These are phyloP conservation scores for Stachybotrys chlorohalonatus DNA, from an alignment of 2,329 filamentous ascomycete species.

Conservation along the genomic window DNA sequence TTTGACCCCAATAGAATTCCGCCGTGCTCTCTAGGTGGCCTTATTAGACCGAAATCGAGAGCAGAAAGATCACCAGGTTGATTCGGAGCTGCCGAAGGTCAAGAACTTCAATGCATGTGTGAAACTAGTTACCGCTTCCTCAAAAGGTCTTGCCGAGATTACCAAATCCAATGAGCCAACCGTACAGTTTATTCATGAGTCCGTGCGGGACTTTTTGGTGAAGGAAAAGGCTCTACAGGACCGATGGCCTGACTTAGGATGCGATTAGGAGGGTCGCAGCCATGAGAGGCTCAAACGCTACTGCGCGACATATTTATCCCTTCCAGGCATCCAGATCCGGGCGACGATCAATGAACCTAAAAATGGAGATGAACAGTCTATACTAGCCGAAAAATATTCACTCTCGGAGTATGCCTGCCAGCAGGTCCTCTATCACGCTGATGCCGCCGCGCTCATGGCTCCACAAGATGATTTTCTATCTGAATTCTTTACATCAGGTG, in stretches of 20 bases:
- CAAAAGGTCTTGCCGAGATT: constrained; percentile 41
- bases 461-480: constrained; percentile 9
- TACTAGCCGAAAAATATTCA: constrained; percentile 11
- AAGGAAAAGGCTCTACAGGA: constrained; percentile 19
- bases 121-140: constrained; percentile 24
- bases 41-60: neutral
- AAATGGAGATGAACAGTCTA: neutral
- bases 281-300: constrained; percentile 34
- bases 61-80: constrained; percentile 7
- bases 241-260: constrained; percentile 22
- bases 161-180: constrained; percentile 17
- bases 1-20: constrained; percentile 32
- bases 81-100: constrained; percentile 11
- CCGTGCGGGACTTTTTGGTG: constrained; percentile 37
- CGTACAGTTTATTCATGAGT: constrained; percentile 47
- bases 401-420: neutral
- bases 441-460: neutral
- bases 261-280: constrained; percentile 20
- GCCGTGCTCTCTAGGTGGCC: constrained; percentile 28
- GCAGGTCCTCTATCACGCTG: neutral
- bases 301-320: constrained; percentile 30
- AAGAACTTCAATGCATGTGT: neutral
- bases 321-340: neutral
- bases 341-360: neutral
- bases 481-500: constrained; percentile 15